These are phyloP conservation scores for Craspedostauros australis DNA, from an alignment of 108 stramenopile species.

Conservation along the genomic window DNA sequence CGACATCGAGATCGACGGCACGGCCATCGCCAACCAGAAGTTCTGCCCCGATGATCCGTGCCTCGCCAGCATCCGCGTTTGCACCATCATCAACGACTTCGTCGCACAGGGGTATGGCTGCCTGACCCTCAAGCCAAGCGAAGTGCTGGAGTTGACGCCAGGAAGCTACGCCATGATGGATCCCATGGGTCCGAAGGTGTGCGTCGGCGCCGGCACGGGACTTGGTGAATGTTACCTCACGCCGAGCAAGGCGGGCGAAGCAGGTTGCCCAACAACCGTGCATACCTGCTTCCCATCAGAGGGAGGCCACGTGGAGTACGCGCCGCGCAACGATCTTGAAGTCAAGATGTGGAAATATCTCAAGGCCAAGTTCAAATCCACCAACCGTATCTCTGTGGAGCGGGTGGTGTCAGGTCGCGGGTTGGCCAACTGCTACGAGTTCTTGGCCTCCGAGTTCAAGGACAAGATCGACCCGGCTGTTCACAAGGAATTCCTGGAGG, in stretches of 20 bases:
- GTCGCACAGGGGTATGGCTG: conserved; percentile 95
- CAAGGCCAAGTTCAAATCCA: conserved; percentile 45
- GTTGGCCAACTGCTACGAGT: conserved; percentile 93
- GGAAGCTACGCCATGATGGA: conserved; percentile 45
- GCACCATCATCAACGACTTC: conserved; percentile 93
- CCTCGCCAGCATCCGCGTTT: conserved; percentile 35
- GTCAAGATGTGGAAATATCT: conserved; percentile 65
- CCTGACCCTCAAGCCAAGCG: conserved; percentile 71
- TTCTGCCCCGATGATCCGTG: conserved; percentile 20
- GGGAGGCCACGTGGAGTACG: conserved; percentile 95
- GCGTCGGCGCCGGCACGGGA: conserved; percentile 97
- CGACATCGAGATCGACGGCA: conserved; percentile 55
- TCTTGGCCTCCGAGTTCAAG: conserved; percentile 80
- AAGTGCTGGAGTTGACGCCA: conserved; percentile 51
- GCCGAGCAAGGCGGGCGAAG: conserved; percentile 14
- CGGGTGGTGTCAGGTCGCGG: conserved; percentile 94
- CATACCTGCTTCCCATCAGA: conserved; percentile 94
- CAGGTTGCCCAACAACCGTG: conserved; percentile 9
- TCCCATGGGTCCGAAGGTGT: conserved; percentile 72
- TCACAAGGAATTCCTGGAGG: conserved; percentile 57
- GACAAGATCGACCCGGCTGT: conserved; percentile 52
- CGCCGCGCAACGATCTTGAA: conserved; percentile 79
- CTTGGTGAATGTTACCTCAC: conserved; percentile 93
- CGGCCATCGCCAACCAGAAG: conserved; percentile 43
- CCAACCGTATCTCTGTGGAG: conserved; percentile 86